These are phyloP conservation scores for Talaromyces sp. DNA, from an alignment of 2,329 filamentous ascomycete species.

Conservation along the genomic window DNA sequence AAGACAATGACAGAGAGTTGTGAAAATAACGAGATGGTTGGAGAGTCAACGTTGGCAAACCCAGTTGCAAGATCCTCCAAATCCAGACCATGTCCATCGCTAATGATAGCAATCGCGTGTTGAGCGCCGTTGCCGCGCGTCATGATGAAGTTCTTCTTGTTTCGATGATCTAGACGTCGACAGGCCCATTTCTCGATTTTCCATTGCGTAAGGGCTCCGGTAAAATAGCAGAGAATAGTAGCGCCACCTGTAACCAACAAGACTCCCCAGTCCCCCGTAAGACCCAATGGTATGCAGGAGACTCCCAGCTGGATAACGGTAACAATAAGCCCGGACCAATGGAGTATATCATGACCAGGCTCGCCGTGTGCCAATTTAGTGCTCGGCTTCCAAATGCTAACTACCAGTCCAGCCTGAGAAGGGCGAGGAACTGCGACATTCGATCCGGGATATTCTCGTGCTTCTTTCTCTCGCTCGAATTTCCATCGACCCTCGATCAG, in stretches of 20 bases:
- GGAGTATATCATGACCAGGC: slow-evolving; percentile 22
- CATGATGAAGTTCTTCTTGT: slow-evolving; percentile 29
- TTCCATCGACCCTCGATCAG: slow-evolving; percentile 17
- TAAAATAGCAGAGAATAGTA: slow-evolving; percentile 33
- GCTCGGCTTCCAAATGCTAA: slow-evolving; percentile 23
- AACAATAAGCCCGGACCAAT: slow-evolving; percentile 22
- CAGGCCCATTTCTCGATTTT: slow-evolving; percentile 42
- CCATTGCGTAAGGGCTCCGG: slow-evolving; percentile 41
- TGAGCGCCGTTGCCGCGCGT: slow-evolving; percentile 40
- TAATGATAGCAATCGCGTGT: slow-evolving; percentile 38
- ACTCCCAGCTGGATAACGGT: slow-evolving; percentile 28
- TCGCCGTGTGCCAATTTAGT: slow-evolving; percentile 1
- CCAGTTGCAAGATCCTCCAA: slow-evolving; percentile 40
- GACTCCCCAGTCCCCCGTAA: slow-evolving; percentile 36
- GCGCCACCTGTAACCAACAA: slow-evolving; percentile 38
- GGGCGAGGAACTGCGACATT: slow-evolving; percentile 15
- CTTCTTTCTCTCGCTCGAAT: slow-evolving; percentile 13
- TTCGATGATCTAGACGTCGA: slow-evolving; percentile 20
- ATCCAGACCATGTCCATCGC: slow-evolving; percentile 32
- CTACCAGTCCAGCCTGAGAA: slow-evolving; percentile 22
- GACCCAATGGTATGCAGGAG: slow-evolving; percentile 29
- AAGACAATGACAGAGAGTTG: slow-evolving; percentile 22
- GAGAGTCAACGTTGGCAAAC: slow-evolving; percentile 15
- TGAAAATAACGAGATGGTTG: slow-evolving; percentile 16
- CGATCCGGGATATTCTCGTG: slow-evolving; percentile 2